Evolutionary conservation across 1,284 basidiomycete genomes (phyloP), one percentile per base, ranked within the genome.

Genomic region (Spongiforma sp.): DNA sequence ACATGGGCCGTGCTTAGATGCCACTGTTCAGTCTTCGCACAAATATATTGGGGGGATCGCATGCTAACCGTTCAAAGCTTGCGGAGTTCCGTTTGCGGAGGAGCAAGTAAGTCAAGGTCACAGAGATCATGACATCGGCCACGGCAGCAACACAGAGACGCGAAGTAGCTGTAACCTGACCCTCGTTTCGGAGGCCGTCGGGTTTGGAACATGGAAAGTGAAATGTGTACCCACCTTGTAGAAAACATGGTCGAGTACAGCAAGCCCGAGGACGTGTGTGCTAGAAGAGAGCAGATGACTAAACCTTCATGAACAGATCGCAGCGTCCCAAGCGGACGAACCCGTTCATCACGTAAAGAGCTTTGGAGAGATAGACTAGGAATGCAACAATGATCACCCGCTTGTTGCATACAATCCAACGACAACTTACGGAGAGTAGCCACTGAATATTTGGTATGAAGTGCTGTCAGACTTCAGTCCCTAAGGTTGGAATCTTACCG

Each of bases 61-160:
- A 8, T 6, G 12, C 56, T 50, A 32, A 69, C 67, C 33, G 56
- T 15, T 32, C 3, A 5, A 52, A 37, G 2, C 5, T 2, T 14
- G 46, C 28, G 17, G 17, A 5, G 9, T n/a, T 24, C 9, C 60
- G 54, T 41, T 68, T 24, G 28, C 57, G 65, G 19, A 59, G 1
- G 9, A 68, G 68, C 9, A 68, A 37, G 36, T 36, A 43, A 1
- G 54, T 59, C 56, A 68, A 24, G 30, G 5, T 28, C n/a, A 62
- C 41, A 8, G 62, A 55, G 2, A 68, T 68, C 28, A 68, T 7
- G 12, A 70, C 21, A 41, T 68, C 66, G 19, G 43, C 30, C 17
- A 11, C 61, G 1, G 68, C 62, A 4, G 58, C 46, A 28, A 59
- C 7, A 24, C 34, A 33, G 36, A 65, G 52, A 5, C 5, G 12